Evolutionary conservation across 2,329 filamentous ascomycete species (phyloP), one percentile per base, ranked within the genome.

Genomic region (Myriangium duriaei): DNA sequence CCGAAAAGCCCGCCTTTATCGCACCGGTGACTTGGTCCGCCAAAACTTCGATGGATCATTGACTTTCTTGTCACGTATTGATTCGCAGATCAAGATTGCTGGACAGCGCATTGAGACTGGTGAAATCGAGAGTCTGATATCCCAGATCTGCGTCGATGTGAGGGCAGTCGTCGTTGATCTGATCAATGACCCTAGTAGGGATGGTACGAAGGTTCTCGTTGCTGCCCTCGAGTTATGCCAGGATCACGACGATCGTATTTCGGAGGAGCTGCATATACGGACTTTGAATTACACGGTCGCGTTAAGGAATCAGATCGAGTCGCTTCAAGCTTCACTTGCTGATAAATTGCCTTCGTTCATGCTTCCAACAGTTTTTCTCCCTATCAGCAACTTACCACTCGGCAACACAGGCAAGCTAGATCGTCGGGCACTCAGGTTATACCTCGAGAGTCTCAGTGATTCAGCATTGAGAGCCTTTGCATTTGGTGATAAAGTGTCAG

Each of bases 61-160:
- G 6, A 57, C 79, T 3, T 81, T 86, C 26, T 57, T 73, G 5
- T 80, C 81, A 11, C 71, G 81, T 14, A 65, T 76, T 15, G 84
- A 88, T 48, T 77, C 79, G 40, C 81, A 87, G 55, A 66, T 88
- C 35, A 91, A 88, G 53, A 65, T 92, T 10, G 72, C 81, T 21
- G 83, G 84, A 34, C 2, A 42, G 41, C 38, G 47, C 11, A 39
- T 51, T 11, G 48, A 51, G 35, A 34, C 47, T 10, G 38, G 30
- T 6, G 48, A 49, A 15, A 41, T 49, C 4, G 49, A 48, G 18
- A 11, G n/a, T 7, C 31, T 15, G 15, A 39, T 42, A 4, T 7
- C 21, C n/a, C 21, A n/a, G 21, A 7, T 26, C 21, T 26, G 7
- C 7, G 7, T n/a, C n/a, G n/a, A 7, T 26, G 21, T 26, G 7